Evolutionary conservation across 1,284 basidiomycete genomes (phyloP), one percentile per base, ranked within the genome.

Genomic region (Veloboletus limbatus): DNA sequence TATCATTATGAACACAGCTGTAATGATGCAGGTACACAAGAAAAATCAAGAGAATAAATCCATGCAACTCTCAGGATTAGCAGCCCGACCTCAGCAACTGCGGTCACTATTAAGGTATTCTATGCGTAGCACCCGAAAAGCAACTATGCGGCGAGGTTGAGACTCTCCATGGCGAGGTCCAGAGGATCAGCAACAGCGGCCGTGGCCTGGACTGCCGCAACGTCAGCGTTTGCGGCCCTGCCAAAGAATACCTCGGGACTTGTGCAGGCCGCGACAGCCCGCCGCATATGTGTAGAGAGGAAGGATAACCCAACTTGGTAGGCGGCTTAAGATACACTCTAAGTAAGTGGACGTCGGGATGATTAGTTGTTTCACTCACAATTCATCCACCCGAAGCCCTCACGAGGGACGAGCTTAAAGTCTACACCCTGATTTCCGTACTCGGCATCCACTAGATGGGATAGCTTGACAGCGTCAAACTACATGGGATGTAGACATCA

Each of bases 331-430:
- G 22, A 37, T 43, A 45, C 1, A 8, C 6, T 6, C 47, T 49
- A 5, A 50, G 37, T 32, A 49, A 76, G 73, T 22, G 16, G 2
- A 24, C 35, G 17, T 31, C 10, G 30, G 32, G 10, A 39, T 36
- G 18, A 33, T 22, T 17, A 16, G 25, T 32, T 45, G 25, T 36
- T 43, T 14, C 44, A 65, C 79, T 47, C 56, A 90, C 89, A 77
- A 55, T 94, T 94, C 87, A 92, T 94, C 93, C 92, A 95, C 4
- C 96, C 96, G 61, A 99, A 99, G 44, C 96, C 96, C 71, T 98
- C 96, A 18, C 93, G 79, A 41, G 93, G 93, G 27, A 97, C 86
- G 78, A 92, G 88, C 75, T 93, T 92, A 74, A 98, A 98, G 72
- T 97, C 94, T 57, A 95, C 78, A 44, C 96, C 96, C 69, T 99